Percentiles rank a stretch among this genome's conserved stretches.
Conservation (phyloP, 2,329 filamentous ascomycete genomes). For the Nemania serpens region DNA sequence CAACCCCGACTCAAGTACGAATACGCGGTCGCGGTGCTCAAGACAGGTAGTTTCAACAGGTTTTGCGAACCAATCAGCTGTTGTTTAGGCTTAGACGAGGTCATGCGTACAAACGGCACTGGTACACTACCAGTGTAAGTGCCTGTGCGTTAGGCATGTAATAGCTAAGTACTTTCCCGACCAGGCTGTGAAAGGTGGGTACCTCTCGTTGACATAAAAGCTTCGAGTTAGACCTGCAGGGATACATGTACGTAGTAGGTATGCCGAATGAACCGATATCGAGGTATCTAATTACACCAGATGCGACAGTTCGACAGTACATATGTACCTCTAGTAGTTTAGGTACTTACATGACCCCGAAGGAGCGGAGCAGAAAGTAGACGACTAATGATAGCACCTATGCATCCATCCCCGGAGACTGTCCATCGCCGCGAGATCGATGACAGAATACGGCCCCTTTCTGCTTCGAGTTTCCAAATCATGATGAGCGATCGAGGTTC, state of each 20-base stretch:
- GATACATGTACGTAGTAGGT: constrained; percentile 1
- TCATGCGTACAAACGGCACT: constrained; percentile 17
- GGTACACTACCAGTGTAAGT: constrained; percentile 4
- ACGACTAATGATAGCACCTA: too few relatives aligned
- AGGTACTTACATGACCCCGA: too few relatives aligned
- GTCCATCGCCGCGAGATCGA: neutral
- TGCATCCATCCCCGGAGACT: too few relatives aligned
- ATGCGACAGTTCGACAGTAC: neutral
- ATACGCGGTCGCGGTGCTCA: constrained; percentile 19
- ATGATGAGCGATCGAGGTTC: constrained; percentile 20
- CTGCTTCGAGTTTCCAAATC: constrained; percentile 23
- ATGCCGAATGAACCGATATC: constrained; percentile 11
- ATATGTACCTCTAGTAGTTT: too few relatives aligned
- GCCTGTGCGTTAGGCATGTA: neutral
- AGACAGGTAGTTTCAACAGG: constrained; percentile 7
- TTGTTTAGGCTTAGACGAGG: constrained; percentile 7
- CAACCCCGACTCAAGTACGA: constrained; percentile 12
- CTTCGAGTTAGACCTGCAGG: neutral
- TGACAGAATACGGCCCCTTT: constrained; percentile 10
- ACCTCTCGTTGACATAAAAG: constrained; percentile 12
- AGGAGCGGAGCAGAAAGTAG: too few relatives aligned
- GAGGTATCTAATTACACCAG: neutral
- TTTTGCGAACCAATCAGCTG: constrained; percentile 17
- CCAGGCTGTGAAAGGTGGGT: neutral
- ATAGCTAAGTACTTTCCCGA: constrained; percentile 5